Base-by-base conservation (phyloP, 768 basidiomycete species). In the Trametes meyenii region DNA sequence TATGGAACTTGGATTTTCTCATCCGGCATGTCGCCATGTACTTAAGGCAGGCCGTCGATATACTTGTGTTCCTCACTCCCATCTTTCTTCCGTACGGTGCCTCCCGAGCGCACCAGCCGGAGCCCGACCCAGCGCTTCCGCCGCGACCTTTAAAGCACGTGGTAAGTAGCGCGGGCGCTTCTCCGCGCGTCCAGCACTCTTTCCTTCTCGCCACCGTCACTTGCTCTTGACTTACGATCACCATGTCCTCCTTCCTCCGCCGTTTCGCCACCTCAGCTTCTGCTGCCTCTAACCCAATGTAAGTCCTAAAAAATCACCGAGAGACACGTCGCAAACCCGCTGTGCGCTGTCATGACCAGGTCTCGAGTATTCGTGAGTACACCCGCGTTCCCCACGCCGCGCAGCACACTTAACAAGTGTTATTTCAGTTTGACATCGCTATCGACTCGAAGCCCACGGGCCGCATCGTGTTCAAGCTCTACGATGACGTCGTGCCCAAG, bases 401-500 rank as follows among this genome's bases (percentile, higher is more conserved):
- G 33, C 39, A 21, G 16, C 14, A 6, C 50, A 21, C 23, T 42
- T n/a, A 36, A 46, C 36, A 57, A 46, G 8, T 35, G 17, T 19
- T 19, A 36, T 8, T 36, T 5, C 63, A 75, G 72, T 74, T 76
- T 50, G 74, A 75, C 42, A 65, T 76, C 44, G 65, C 71, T 29
- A 75, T 76, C 53, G 67, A 71, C 58, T 60, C 63, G 23, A 61
- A 65, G 49, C 67, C 66, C 42, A 66, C 67, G 23, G 76, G 76
- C n/a, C 70, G 75, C 57, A 77, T 85, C 64, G 72, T 78, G 65
- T 84, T 87, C 81, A 82, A 81, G 75, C 78, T 87, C 40, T 82
- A 78, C 73, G 81, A 84, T 69, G 80, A 78, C 59, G 71, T 78
- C 48, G 77, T 79, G 17, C 79, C 80, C 59, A 75, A 74, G 69